Evolutionary conservation across 345 rosid species (phyloP), one percentile per base, ranked within the genome.

Genomic region (Populus alba): DNA sequence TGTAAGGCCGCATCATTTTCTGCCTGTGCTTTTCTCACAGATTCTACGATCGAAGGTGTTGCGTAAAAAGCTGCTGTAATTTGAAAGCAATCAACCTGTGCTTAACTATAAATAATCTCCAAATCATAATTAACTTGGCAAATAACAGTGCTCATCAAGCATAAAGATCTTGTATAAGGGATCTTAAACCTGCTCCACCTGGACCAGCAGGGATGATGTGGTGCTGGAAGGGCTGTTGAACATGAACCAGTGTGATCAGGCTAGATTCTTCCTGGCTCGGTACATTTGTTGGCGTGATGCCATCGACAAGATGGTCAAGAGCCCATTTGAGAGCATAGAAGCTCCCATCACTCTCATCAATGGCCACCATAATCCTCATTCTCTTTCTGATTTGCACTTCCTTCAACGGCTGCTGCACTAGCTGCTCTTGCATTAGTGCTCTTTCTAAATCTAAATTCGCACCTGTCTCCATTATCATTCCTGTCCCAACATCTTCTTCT

Each of bases 281-380:
- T 20, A 83, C 84, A 27, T 55, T 55, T 1, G 73, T 20, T 17
- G 77, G 25, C 43, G 35, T 20, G 33, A 75, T 73, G 41, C 66
- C 66, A 8, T 23, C 37, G 68, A 79, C 65, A 22, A 90, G 81
- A 66, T 87, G 73, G 35, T 89, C 88, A 18, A 90, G 88, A 0
- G 79, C 82, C 97, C 93, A 91, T 55, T 85, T 81, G 41, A 93
- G 87, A 16, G 92, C 94, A 61, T 88, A 84, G 75, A 90, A 89
- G 67, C 96, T 90, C 63, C 81, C 88, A 25, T 85, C 90, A 81
- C 94, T 91, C 45, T 89, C 93, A 47, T 93, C 96, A 15, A 90
- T 33, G 1, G 90, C 92, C 80, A 88, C 88, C 90, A 89, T 80
- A 59, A 90, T 87, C 39, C 78, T 87, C 83, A 84, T 70, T 87